A percentile compares a stretch with the other conserved stretches of the same genome.
Evolutionary conservation across 768 basidiomycete genomes (phyloP).

Genomic region (Podaxis carcinomalis): DNA sequence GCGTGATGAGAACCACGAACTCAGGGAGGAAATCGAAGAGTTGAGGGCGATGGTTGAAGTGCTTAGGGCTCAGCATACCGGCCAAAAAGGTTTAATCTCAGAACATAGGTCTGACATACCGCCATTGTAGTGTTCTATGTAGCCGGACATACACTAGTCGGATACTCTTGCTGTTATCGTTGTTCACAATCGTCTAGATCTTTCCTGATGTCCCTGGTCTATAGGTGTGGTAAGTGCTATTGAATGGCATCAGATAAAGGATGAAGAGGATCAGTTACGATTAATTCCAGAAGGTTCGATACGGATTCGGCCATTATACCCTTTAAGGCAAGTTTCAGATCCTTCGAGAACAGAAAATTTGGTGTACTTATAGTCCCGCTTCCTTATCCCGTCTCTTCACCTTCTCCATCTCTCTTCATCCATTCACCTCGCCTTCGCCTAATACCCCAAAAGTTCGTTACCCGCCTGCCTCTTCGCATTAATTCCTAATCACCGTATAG

Average conservation of each 20-base stretch:
- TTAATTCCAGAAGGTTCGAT: constrained; percentile 42
- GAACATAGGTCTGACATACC: constrained; percentile 42
- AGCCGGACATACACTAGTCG: not conserved
- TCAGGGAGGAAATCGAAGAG: constrained; percentile 50
- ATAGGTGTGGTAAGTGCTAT: not conserved
- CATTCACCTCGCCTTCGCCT: constrained; percentile 15
- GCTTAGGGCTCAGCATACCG: constrained; percentile 53
- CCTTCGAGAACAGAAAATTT: constrained; percentile 44
- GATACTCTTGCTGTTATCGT: not conserved
- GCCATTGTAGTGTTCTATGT: constrained; percentile 15
- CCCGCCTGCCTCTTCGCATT: not conserved
- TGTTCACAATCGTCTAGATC: not conserved
- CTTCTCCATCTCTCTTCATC: constrained; percentile 21
- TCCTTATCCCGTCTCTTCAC: constrained; percentile 20
- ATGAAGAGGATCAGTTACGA: constrained; percentile 13
- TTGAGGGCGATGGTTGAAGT: constrained; percentile 68
- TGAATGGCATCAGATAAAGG: constrained; percentile 9
- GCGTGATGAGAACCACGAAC: constrained; percentile 49
- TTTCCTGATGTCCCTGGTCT: not conserved
- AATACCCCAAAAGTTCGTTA: constrained; percentile 17
- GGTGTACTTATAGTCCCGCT: constrained; percentile 30
- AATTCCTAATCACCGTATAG: constrained; percentile 17
- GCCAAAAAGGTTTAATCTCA: constrained; percentile 36
- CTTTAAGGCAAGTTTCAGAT: constrained; percentile 43
- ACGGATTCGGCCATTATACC: constrained; percentile 24